Evolutionary conservation across 352 stramenopile genomes (phyloP), one percentile per base, ranked within the genome.

Genomic region (Phytophthora uliginosa): DNA sequence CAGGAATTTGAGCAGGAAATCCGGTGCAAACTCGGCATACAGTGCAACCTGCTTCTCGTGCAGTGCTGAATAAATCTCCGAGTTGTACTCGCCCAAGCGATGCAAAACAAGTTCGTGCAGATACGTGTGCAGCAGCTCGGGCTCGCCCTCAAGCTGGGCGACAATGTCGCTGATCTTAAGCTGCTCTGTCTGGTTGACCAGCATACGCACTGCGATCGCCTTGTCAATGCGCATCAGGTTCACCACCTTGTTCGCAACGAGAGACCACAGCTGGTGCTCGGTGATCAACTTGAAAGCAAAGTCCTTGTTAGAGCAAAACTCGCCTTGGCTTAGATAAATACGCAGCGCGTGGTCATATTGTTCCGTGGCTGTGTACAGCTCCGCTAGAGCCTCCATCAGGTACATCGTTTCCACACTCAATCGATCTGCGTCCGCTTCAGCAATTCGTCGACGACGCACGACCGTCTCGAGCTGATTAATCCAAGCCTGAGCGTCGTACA

Each of bases 291-390:
- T 90, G 63, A 96, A 96, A 17, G 84, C 89, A 47, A 93, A 85
- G 36, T 95, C 89, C 69, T 96, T 96, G 82, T 94, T 94, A 9
- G 84, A 91, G 68, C 89, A 96, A 52, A 90, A 90, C n/a, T 88
- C 76, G 47, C 87, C 89, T 74, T 95, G 89, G 70, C 85, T 95
- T 50, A 96, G 55, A 63, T 96, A 96, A 65, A 96, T 96, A 4
- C 89, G 89, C 36, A 96, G 66, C 9, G 89, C 89, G 59, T 96
- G 78, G 17, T 96, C 89, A 53, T 90, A 95, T 53, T 96, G 89
- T 65, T 93, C 87, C 0, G 86, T 95, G 8, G 87, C 82, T 12
- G 89, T 92, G 66, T 96, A 96, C 31, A 96, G 64, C 50, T 96
- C 89, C 0, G 89, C 89, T 0, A 96, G 76, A 17, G 89, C 80